These are phyloP conservation scores for Phytopythium montanum DNA, from an alignment of 352 stramenopile species.

Conservation along the genomic window DNA sequence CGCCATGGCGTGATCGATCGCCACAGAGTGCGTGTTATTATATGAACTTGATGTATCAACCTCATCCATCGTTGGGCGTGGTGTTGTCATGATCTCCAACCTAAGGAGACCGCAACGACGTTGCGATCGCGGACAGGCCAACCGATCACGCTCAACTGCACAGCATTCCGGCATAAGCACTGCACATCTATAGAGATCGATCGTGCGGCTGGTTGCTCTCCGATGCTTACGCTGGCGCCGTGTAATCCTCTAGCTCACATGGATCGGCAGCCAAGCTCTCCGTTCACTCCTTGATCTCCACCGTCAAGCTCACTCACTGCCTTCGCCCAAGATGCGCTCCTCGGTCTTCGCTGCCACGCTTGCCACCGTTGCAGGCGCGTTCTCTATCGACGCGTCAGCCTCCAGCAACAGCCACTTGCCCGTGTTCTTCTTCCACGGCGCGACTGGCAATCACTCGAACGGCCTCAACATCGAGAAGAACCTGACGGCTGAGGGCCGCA, in stretches of 20 bases:
- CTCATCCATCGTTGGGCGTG: too few species aligned
- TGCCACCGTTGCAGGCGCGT: not conserved
- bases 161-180: not conserved
- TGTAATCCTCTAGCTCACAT: conserved; percentile 1
- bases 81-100: too few species aligned
- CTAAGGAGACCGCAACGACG: too few species aligned
- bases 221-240: not conserved
- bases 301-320: not conserved
- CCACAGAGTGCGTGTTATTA: too few species aligned
- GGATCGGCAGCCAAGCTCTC: not conserved
- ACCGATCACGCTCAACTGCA: not conserved
- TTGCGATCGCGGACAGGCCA: not conserved
- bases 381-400: not conserved
- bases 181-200: not conserved
- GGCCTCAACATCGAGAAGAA: conserved; percentile 28
- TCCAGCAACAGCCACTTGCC: conserved; percentile 18
- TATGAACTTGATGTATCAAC: too few species aligned
- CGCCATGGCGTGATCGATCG: not conserved
- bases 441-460: conserved; percentile 24
- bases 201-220: too few species aligned
- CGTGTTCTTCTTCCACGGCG: conserved; percentile 55
- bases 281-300: not conserved
- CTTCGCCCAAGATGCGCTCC: not conserved
- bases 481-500: conserved; percentile 30
- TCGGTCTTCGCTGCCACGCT: not conserved